Base-by-base conservation (phyloP, 306 rosid genomes). In the Quercus gilva region DNA sequence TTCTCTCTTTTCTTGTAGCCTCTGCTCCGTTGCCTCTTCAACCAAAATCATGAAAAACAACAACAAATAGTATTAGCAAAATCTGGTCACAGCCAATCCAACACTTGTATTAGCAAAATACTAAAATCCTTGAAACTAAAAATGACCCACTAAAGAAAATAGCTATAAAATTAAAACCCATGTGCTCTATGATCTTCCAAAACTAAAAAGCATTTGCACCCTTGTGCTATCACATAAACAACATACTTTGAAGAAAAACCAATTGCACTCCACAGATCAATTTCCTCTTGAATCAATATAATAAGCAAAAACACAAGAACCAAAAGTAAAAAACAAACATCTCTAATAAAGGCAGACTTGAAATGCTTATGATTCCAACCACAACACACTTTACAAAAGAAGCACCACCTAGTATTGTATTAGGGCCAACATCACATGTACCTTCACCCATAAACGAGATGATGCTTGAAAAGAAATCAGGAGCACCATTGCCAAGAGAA, bases 301-400 rank as follows among this genome's bases (percentile, higher is more conserved):
- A 25, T 28, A 33, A 81, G 73, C 83, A 85, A 65, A 55, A 79
- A 85, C 17, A 79, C 26, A 58, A 85, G 79, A 77, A 85, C 91
- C 70, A 85, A 65, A 21, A 88, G 84, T 55, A 83, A 82, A 55
- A 85, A 88, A 71, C 86, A 81, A n/a, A 79, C 81, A 81, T 88
- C 91, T 74, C 89, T 85, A 13, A 81, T 61, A 61, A 88, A 79
- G 5, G 83, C 89, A 60, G 79, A 76, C 72, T 25, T 12, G 86
- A 73, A 20, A 85, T 88, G 75, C 91, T 85, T 5, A 85, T 76
- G 15, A 85, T 55, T 64, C 91, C 91, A 5, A 81, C 86, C 63
- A 88, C 89, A 55, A 81, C 89, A 64, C 91, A 88, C 19, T 83
- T 85, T 58, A 88, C 80, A 81, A 85, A 88, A 17, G 91, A 88